Evolutionary conservation across 2,329 filamentous ascomycete species (phyloP).

Genomic region (Calonectria fujianensis): DNA sequence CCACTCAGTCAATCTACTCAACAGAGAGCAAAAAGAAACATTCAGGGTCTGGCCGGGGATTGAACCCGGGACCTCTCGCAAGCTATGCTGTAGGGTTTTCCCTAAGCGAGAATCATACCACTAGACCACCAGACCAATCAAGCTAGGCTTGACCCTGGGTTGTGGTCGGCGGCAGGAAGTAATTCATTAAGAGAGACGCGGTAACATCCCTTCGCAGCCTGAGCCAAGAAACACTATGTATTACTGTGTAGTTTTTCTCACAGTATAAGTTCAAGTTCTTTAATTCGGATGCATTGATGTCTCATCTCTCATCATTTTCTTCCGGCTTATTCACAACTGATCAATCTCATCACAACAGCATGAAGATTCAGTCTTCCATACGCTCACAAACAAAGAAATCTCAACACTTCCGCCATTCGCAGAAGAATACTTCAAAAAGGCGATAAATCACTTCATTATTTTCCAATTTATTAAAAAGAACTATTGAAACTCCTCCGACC

Average conservation of each 20-base stretch:
- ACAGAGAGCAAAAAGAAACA: neutral
- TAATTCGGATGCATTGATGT: too few species aligned
- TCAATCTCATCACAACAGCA: neutral
- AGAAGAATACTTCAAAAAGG: too few species aligned
- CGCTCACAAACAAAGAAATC: too few species aligned
- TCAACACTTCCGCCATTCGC: too few species aligned
- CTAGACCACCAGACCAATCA: constrained; percentile 74
- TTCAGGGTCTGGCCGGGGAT: constrained; percentile 66
- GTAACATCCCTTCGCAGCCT: neutral
- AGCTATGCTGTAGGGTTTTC: constrained; percentile 62
- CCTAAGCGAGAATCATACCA: constrained; percentile 85
- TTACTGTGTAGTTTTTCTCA: neutral
- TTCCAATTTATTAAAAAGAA: too few species aligned
- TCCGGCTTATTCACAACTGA: accelerated
- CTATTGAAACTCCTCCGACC: neutral
- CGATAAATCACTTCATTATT: too few species aligned
- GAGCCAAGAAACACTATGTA: neutral
- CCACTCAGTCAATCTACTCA: neutral
- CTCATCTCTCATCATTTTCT: neutral
- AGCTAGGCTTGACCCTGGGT: constrained; percentile 9
- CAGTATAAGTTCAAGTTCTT: neutral
- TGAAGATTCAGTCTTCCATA: too few species aligned
- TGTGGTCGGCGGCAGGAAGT: neutral
- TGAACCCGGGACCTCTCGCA: constrained; percentile 69
- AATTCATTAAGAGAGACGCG: neutral